These are phyloP conservation scores for Aureobasidium zeae DNA, from an alignment of 2,329 filamentous ascomycete genomes.

Conservation along the genomic window DNA sequence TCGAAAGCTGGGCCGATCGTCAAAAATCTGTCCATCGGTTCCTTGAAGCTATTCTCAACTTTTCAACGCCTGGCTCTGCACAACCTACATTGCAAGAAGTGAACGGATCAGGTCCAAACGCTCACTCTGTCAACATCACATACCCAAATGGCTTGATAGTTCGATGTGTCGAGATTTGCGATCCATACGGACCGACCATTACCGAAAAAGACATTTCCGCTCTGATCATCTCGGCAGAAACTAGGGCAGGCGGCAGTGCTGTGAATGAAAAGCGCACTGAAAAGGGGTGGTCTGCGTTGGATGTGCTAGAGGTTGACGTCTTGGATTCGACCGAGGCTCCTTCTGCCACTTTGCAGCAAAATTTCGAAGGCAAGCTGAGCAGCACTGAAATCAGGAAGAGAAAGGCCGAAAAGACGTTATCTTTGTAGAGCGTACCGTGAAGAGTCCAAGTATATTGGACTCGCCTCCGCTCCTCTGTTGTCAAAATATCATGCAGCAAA, in stretches of 20 bases:
- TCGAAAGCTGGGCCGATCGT: constrained; percentile 72
- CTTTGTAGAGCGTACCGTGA: too few species aligned
- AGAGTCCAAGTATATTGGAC: too few species aligned
- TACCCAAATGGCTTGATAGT: constrained; percentile 58
- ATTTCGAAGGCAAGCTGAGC: constrained; percentile 78
- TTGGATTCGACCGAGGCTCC: constrained; percentile 54
- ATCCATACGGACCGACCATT: constrained; percentile 84
- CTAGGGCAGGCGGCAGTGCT: constrained; percentile 67
- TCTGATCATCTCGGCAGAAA: constrained; percentile 82
- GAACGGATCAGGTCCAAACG: constrained; percentile 39
- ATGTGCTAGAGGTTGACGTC: constrained; percentile 83
- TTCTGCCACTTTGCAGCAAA: constrained; percentile 29
- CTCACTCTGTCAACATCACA: constrained; percentile 45
- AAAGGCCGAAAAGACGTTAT: constrained; percentile 5
- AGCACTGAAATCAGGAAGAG: constrained; percentile 64
- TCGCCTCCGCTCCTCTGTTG: too few species aligned
- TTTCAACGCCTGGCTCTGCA: constrained; percentile 39
- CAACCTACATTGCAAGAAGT: constrained; percentile 26
- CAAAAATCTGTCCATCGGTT: constrained; percentile 63
- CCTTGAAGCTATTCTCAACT: constrained; percentile 52
- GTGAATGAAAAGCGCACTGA: constrained; percentile 76
- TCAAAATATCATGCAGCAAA: too few species aligned
- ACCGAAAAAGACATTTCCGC: constrained; percentile 69
- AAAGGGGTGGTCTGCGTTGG: constrained; percentile 65
- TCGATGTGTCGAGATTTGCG: constrained; percentile 75